Conservation (phyloP, 1,139 yeast species). For the Diutina mesorugosa region DNA sequence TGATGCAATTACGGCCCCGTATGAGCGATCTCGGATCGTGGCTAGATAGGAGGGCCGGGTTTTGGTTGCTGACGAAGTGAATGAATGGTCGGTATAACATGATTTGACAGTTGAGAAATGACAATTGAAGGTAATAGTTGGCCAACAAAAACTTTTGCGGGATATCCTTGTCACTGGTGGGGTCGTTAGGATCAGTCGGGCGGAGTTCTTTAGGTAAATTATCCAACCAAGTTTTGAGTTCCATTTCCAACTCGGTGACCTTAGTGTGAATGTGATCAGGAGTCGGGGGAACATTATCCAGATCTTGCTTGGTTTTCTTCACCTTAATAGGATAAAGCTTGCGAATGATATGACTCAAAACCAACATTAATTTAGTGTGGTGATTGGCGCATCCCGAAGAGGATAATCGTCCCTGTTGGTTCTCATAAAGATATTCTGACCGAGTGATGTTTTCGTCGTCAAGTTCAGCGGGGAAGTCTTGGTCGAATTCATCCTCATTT, state of each 20-base stretch:
- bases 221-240: slow-evolving; percentile 65
- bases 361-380: slow-evolving; percentile 58
- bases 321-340: slow-evolving; percentile 31
- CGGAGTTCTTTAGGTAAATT: slow-evolving; percentile 59
- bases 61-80: slow-evolving; percentile 58
- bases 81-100: slow-evolving; percentile 85
- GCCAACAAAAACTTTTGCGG: slow-evolving; percentile 61
- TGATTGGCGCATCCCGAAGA: slow-evolving; percentile 78
- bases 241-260: slow-evolving; percentile 62
- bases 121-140: slow-evolving; percentile 61
- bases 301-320: slow-evolving; percentile 8
- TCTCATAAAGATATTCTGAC: slow-evolving; percentile 28
- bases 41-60: slow-evolving; percentile 7
- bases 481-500: slow-evolving; percentile 77
- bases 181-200: slow-evolving; percentile 49
- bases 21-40: slow-evolving; percentile 39
- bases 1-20: slow-evolving; percentile 74
- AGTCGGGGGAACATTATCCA: slow-evolving; percentile 7
- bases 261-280: slow-evolving; percentile 41
- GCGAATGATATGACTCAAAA: slow-evolving; percentile 29
- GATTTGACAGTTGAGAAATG: slow-evolving; percentile 75
- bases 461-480: slow-evolving; percentile 70
- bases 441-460: slow-evolving; percentile 84
- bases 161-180: slow-evolving; percentile 20
- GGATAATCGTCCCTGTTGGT: slow-evolving; percentile 37